Conservation (phyloP, 495 filamentous ascomycete species). For the Penicillium chermesinum region DNA sequence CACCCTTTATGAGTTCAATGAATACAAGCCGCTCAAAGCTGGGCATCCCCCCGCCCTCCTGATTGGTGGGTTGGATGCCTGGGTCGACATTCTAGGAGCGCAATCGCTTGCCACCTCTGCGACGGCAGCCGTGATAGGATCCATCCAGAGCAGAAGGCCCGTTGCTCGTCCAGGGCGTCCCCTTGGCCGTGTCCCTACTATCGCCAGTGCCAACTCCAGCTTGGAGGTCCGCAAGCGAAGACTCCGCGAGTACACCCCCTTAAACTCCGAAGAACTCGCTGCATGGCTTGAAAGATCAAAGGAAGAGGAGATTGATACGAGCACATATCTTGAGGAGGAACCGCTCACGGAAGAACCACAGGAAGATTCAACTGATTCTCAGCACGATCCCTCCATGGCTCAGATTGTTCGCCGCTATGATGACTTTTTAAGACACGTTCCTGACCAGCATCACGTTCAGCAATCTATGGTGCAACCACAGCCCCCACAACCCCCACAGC, state of each 20-base stretch:
- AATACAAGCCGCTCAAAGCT: slow-evolving; percentile 64
- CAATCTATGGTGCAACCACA: slow-evolving; percentile 65
- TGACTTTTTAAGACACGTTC: slow-evolving; percentile 79
- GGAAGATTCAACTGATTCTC: slow-evolving; percentile 12
- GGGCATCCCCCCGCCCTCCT: slow-evolving; percentile 67
- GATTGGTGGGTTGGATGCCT: slow-evolving; percentile 75
- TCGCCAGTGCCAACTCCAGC: slow-evolving; percentile 49
- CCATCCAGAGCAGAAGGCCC: slow-evolving; percentile 35
- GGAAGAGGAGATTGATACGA: slow-evolving; percentile 48
- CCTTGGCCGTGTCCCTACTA: slow-evolving; percentile 46
- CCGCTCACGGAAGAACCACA: slow-evolving; percentile 34
- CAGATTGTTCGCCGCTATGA: slow-evolving; percentile 56
- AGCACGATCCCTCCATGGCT: slow-evolving; percentile 29
- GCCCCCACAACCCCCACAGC: slow-evolving; percentile 22
- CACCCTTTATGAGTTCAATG: slow-evolving; percentile 77
- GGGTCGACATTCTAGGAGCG: slow-evolving; percentile 73
- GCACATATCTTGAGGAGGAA: slow-evolving; percentile 38
- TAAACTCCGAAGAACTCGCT: slow-evolving; percentile 57
- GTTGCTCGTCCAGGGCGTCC: slow-evolving; percentile 41
- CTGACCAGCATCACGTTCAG: slow-evolving; percentile 61
- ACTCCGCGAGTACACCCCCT: slow-evolving; percentile 52
- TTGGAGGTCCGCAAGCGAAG: slow-evolving; percentile 51
- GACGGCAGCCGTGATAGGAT: slow-evolving; percentile 48
- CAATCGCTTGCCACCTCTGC: slow-evolving; percentile 57
- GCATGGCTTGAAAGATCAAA: slow-evolving; percentile 56